Conservation (phyloP, 257 asterid genomes). For the Rubia yunnanensis region DNA sequence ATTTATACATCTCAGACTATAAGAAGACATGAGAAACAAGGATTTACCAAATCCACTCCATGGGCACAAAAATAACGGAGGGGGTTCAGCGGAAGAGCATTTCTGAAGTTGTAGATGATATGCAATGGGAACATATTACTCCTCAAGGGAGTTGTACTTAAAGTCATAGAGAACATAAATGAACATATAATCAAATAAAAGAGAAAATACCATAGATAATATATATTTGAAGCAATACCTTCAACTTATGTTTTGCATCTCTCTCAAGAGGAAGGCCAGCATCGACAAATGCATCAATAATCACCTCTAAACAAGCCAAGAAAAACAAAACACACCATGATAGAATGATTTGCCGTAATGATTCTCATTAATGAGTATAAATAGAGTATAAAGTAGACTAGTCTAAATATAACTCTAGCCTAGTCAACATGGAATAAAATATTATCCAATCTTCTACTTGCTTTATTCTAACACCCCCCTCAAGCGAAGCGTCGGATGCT, state of each 20-base stretch:
- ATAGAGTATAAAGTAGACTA: too few species aligned
- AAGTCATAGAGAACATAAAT: neutral
- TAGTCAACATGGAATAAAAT: too few species aligned
- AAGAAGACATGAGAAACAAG: neutral
- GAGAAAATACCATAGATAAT: neutral
- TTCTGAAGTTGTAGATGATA: neutral
- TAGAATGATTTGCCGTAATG: too few species aligned
- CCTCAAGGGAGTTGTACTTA: neutral
- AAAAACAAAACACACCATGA: slow-evolving; percentile 15
- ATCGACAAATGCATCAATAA: slow-evolving; percentile 68
- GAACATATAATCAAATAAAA: neutral
- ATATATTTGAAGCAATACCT: slow-evolving; percentile 37
- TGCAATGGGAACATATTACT: neutral
- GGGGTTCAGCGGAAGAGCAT: neutral
- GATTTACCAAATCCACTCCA: neutral
- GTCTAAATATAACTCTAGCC: too few species aligned
- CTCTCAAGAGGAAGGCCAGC: slow-evolving; percentile 80
- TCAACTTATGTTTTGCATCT: slow-evolving; percentile 51
- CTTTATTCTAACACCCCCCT: too few species aligned
- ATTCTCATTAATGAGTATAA: too few species aligned
- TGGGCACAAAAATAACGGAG: neutral
- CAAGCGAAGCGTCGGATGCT: too few species aligned
- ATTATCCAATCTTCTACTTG: too few species aligned
- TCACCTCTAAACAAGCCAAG: slow-evolving; percentile 66
- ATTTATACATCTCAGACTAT: neutral